A percentile compares a stretch with the other conserved stretches of the same genome.
phyloP scores from a whole-genome alignment of 495 filamentous ascomycete species.

The Aspergillus biplanus region DNA sequence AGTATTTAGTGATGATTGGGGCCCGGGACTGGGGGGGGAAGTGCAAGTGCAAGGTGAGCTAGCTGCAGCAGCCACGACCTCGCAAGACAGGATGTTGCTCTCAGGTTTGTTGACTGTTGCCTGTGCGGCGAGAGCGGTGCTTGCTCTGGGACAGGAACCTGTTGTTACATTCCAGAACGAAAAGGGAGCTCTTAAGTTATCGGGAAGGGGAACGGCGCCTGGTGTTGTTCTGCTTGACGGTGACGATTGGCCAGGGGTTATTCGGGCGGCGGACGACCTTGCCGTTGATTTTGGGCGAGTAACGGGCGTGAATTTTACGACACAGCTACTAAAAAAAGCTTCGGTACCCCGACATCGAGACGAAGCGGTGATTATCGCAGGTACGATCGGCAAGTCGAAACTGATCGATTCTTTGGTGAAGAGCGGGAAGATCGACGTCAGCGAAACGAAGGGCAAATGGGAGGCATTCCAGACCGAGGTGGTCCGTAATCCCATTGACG shows the following conservation, averaged over 20 bases:
- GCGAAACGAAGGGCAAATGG: conserved; percentile 63
- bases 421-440: conserved; percentile 58
- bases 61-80: too few species aligned
- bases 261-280: conserved; percentile 67
- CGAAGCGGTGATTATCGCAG: conserved; percentile 65
- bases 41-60: too few species aligned
- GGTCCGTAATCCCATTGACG: conserved; percentile 60
- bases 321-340: conserved; percentile 32
- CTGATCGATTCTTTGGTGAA: conserved; percentile 60
- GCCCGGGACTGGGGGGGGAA: too few species aligned
- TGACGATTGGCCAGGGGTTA: conserved; percentile 59
- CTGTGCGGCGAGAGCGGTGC: too few species aligned
- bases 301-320: conserved; percentile 56
- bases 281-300: conserved; percentile 73
- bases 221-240: conserved; percentile 25
- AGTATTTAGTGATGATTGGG: too few species aligned
- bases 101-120: too few species aligned
- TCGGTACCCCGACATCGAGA: background rate
- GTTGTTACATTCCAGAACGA: too few species aligned
- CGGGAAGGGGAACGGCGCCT: background rate
- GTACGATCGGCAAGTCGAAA: conserved; percentile 66
- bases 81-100: too few species aligned
- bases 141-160: too few species aligned
- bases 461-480: conserved; percentile 67
- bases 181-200: background rate